A percentile compares a stretch with the other conserved stretches of the same genome.
Evolutionary conservation across 2,329 filamentous ascomycete genomes (phyloP).

Genomic region (Pseudocercospora eumusae): DNA sequence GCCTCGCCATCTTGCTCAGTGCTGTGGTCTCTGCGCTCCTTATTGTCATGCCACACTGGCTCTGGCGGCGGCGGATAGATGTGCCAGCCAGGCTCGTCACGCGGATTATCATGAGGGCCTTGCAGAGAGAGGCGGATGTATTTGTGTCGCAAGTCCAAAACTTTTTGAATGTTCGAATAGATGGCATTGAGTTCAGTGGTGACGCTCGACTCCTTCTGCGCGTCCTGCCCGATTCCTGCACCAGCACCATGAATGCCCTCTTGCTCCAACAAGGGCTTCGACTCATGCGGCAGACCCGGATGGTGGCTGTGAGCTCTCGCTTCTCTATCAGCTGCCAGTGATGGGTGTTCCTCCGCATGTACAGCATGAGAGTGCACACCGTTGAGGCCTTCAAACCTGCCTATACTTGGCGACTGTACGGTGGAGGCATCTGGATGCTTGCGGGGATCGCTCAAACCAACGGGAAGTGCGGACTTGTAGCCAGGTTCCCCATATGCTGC

Average conservation of each 20-base stretch:
- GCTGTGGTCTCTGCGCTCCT: constrained; percentile 30
- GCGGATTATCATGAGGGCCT: constrained; percentile 79
- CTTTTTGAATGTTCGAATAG: constrained; percentile 84
- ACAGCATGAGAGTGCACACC: constrained; percentile 13
- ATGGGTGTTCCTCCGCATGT: constrained; percentile 28
- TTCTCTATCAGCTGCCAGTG: constrained; percentile 51
- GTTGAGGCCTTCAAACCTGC: constrained; percentile 34
- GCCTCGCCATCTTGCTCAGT: constrained; percentile 22
- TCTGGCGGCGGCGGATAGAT: constrained; percentile 92
- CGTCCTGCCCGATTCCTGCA: constrained; percentile 62
- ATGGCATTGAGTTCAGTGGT: constrained; percentile 82
- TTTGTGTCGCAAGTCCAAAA: constrained; percentile 84
- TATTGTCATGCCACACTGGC: constrained; percentile 71
- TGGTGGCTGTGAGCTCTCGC: constrained; percentile 54
- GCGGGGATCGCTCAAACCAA: constrained; percentile 39
- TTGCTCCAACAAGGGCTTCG: constrained; percentile 55
- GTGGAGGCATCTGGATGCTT: constrained; percentile 36
- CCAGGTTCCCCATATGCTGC: constrained; percentile 19
- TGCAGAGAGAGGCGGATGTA: constrained; percentile 87
- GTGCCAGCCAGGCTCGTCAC: constrained; percentile 77
- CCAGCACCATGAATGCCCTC: constrained; percentile 61
- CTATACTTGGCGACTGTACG: constrained; percentile 37
- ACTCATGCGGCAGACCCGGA: constrained; percentile 56
- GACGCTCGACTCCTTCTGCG: constrained; percentile 74
- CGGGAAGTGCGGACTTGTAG: constrained; percentile 41